Evolutionary conservation across 495 filamentous ascomycete genomes (phyloP), one percentile per base, ranked within the genome.

Genomic region (Penicilliopsis zonata): DNA sequence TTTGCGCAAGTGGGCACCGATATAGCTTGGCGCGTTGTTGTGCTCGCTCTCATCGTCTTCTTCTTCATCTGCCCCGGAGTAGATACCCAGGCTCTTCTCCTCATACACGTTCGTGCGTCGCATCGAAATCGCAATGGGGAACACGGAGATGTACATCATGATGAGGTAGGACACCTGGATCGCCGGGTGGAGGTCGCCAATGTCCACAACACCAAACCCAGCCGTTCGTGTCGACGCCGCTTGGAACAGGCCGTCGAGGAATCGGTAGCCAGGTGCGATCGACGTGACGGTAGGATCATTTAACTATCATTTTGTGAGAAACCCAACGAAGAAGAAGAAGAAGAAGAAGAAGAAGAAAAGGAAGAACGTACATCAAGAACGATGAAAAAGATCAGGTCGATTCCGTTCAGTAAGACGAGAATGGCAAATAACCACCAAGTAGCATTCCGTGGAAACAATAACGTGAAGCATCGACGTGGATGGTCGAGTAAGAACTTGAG

Each of bases 81-180:
- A 95, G 13, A 96, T 72, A 2, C 88, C 88, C 7, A 96, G 70
- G 33, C 82, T 87, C 44, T 81, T 81, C 50, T 96, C 88, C 54
- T 96, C 88, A 63, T 96, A 96, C 7, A 94, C 87, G 52, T 96
- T 96, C 21, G 88, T 95, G 31, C 83, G 71, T 36, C 88, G 80
- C 44, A 95, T 75, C 17, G 81, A 88, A 36, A 96, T 94, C 40
- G 88, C 88, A 43, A 95, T 88, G 16, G 88, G 88, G 44, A 93
- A 85, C 24, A 94, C 83, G 28, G 88, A 94, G 40, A 96, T 96
- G 53, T 96, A 96, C 88, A 96, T 96, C 88, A 96, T 96, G 55
- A 96, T 76, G 56, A 94, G 55, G 61, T 94, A 95, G 12, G 86
- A 94, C 3, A 90, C 82, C 47, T 96, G 88, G 9, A 94, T 85